Evolutionary conservation across 2,329 filamentous ascomycete genomes (phyloP).

Genomic region (Shiraia sp.): DNA sequence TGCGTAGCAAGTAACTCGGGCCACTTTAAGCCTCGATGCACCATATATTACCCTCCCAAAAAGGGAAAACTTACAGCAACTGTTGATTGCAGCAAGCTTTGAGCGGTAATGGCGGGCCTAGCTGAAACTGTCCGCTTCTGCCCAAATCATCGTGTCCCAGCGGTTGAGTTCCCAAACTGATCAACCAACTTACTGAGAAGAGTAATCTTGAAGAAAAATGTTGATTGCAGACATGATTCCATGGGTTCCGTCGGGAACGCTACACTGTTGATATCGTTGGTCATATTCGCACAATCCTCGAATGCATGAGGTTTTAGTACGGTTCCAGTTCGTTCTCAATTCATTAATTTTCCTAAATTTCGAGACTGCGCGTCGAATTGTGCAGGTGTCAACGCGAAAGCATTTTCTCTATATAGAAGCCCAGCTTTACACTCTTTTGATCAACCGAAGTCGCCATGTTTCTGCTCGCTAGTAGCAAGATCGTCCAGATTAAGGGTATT

Average conservation of each 20-base stretch:
- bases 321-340: no score
- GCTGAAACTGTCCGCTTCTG: constrained; percentile 4
- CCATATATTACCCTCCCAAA: no score
- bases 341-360: no score
- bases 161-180: no score
- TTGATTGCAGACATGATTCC: neutral
- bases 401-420: neutral
- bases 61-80: neutral
- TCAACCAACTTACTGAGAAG: no score
- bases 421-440: constrained; percentile 1
- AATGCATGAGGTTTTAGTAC: neutral
- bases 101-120: constrained; percentile 5
- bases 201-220: neutral
- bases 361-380: no score
- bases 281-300: neutral
- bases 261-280: neutral
- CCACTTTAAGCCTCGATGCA: no score
- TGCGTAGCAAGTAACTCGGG: neutral
- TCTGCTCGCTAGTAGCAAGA: neutral
- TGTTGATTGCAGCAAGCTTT: constrained; percentile 11
- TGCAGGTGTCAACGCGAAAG: neutral
- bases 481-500: neutral
- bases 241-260: neutral
- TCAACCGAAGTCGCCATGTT: constrained; percentile 1
- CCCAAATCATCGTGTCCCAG: no score